Conservation (phyloP, 2,329 filamentous ascomycete species). For the Coleophoma cylindrospora region DNA sequence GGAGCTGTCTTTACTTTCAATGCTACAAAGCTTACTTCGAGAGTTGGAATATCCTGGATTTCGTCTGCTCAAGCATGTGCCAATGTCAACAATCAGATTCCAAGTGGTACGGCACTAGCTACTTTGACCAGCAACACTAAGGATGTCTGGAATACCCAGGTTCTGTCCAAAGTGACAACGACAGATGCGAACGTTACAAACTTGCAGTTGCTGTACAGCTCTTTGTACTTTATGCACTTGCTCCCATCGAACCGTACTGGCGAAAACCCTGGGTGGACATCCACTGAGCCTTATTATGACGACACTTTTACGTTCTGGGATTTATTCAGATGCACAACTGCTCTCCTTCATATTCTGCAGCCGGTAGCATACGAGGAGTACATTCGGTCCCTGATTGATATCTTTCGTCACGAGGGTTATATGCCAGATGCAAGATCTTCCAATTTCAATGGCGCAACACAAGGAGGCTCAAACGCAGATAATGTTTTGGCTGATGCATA, state of each 20-base stretch:
- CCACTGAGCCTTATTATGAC: slow-evolving; percentile 63
- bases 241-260: slow-evolving; percentile 66
- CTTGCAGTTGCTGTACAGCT: slow-evolving; percentile 59
- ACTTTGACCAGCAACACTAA: slow-evolving; percentile 38
- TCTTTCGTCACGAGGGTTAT: slow-evolving; percentile 60
- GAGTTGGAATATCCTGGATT: slow-evolving; percentile 45
- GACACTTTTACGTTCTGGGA: slow-evolving; percentile 70
- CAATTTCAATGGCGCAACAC: slow-evolving; percentile 64
- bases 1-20: slow-evolving; percentile 42
- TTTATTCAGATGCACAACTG: slow-evolving; percentile 55
- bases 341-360: slow-evolving; percentile 61
- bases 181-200: slow-evolving; percentile 49
- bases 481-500: slow-evolving; percentile 70
- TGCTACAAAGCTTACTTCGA: slow-evolving; percentile 36
- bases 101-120: slow-evolving; percentile 34
- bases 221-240: slow-evolving; percentile 64
- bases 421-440: slow-evolving; percentile 63
- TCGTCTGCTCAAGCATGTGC: slow-evolving; percentile 41
- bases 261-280: slow-evolving; percentile 64
- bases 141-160: slow-evolving; percentile 53
- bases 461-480: slow-evolving; percentile 67
- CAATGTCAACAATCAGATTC: slow-evolving; percentile 40
- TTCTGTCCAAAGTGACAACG: slow-evolving; percentile 60
- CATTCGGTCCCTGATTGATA: slow-evolving; percentile 62
- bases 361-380: slow-evolving; percentile 59